These are phyloP conservation scores for Zygotorulaspora mrakii DNA, from an alignment of 1,139 yeast genomes.

Conservation along the genomic window DNA sequence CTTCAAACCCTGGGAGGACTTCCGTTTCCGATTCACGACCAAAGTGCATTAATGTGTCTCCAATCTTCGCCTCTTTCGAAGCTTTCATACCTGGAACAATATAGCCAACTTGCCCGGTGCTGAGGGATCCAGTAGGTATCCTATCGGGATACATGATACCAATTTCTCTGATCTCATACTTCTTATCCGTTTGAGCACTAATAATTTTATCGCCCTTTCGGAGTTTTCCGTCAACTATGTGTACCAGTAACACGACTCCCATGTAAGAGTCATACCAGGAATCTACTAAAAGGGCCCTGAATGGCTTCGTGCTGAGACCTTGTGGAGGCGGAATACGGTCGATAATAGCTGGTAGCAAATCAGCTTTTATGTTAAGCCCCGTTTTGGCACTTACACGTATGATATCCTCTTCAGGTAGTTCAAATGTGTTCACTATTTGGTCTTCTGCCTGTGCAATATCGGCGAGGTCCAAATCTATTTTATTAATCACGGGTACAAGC, in stretches of 20 bases:
- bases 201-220: constrained; percentile 69
- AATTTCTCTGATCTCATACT: constrained; percentile 84
- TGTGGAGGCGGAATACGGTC: constrained; percentile 72
- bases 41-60: constrained; percentile 80
- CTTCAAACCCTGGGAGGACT: constrained; percentile 92
- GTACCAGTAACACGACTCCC: constrained; percentile 86
- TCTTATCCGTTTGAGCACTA: constrained; percentile 71
- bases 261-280: constrained; percentile 95
- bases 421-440: constrained; percentile 81
- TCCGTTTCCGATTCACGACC: constrained; percentile 57
- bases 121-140: constrained; percentile 54
- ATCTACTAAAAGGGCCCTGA: constrained; percentile 80
- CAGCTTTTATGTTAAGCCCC: constrained; percentile 65
- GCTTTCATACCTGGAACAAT: constrained; percentile 90
- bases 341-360: constrained; percentile 73
- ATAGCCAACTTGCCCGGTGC: constrained; percentile 93
- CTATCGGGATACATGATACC: constrained; percentile 95
- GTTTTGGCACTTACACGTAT: constrained; percentile 90
- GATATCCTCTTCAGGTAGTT: constrained; percentile 68
- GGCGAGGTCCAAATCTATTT: constrained; percentile 80
- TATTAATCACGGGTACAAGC: constrained; percentile 84
- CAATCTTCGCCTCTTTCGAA: constrained; percentile 81
- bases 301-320: constrained; percentile 53
- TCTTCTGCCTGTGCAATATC: constrained; percentile 76
- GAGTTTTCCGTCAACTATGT: constrained; percentile 77